Conservation (phyloP, 2,329 filamentous ascomycete genomes). For the Penicillium sp. region DNA sequence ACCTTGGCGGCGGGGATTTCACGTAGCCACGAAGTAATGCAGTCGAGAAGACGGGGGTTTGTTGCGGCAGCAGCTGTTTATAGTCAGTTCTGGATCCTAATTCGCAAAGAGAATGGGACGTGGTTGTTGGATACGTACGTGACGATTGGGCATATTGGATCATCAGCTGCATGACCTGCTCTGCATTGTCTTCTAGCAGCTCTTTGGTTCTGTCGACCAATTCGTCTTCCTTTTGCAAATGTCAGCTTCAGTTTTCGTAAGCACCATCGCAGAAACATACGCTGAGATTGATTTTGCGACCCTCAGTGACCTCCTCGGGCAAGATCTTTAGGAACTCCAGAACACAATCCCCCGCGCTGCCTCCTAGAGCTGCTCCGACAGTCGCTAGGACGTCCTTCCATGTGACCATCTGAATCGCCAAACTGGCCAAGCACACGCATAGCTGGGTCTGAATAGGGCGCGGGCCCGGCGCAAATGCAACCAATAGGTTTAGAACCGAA, state of each 20-base stretch:
- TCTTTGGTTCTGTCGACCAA: conserved; percentile 80
- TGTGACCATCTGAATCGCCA: conserved; percentile 92
- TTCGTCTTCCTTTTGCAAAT: conserved; percentile 78
- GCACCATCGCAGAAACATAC: conserved; percentile 63
- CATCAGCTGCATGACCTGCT: conserved; percentile 80
- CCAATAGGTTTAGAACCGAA: conserved; percentile 77
- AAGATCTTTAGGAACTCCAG: conserved; percentile 95
- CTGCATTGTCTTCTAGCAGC: conserved; percentile 84
- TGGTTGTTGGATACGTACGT: conserved; percentile 49
- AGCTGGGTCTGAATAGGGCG: conserved; percentile 84
- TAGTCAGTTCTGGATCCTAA: conserved; percentile 18
- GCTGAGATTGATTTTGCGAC: conserved; percentile 98
- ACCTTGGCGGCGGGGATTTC: conserved; percentile 84
- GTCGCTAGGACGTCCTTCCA: conserved; percentile 91
- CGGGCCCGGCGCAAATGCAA: conserved; percentile 75
- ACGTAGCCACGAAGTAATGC: conserved; percentile 92
- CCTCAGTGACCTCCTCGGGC: conserved; percentile 97
- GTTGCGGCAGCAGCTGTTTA: conserved; percentile 67
- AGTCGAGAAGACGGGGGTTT: conserved; percentile 89
- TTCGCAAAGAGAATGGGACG: not conserved
- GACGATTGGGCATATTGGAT: conserved; percentile 91
- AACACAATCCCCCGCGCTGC: conserved; percentile 75
- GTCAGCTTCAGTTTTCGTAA: not conserved
- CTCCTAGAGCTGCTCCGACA: conserved; percentile 71
- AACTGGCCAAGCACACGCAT: conserved; percentile 87